Base-by-base conservation (phyloP, 179 eudicot species). In the Gypsophila paniculata region DNA sequence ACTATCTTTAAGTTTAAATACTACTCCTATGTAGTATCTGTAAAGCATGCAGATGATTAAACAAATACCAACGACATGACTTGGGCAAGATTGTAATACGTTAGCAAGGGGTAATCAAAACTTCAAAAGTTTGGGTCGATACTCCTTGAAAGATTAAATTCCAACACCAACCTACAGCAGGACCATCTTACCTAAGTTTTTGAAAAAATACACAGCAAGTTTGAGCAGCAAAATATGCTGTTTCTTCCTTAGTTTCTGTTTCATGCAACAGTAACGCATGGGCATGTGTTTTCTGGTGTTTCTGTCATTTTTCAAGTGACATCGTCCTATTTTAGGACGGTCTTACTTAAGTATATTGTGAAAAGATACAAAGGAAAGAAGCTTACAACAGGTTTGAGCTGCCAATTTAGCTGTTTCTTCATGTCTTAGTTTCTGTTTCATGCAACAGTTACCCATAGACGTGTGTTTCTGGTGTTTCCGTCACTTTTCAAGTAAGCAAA, bases 311-410 rank as follows among this genome's bases (percentile, higher is more conserved):
- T 39, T 3, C 44, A 39, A 8, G 9, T 6, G 0, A 39, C 44
- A 6, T 8, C 44, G 44, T 39, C 44, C 8, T 54, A n/a, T 8
- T 22, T 2, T 54, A 54, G 23, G 59, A 54, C 59, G 0, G 59
- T 54, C 23, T 54, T 54, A 54, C 11, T 6, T 3, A 54, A 54
- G 59, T 19, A 7, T n/a, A 18, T 54, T 54, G 25, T n/a, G 59
- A 54, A 21, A 54, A 19, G n/a, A 15, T 59, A 13, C 34, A 59
- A 4, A 25, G n/a, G 8, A 59, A 25, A 59, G 34, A 59, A 25
- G 25, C 63, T 59, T 59, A 59, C 63, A 59, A 14, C 63, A 59
- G 36, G 63, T 59, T 59, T 59, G 63, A 26, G 63, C 63, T 25
- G 34, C 63, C 63, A 25, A 26, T 23, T 23, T 1, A 59, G 34